Base-by-base conservation (phyloP, 257 asterid species). In the Fraxinus cuspidata region DNA sequence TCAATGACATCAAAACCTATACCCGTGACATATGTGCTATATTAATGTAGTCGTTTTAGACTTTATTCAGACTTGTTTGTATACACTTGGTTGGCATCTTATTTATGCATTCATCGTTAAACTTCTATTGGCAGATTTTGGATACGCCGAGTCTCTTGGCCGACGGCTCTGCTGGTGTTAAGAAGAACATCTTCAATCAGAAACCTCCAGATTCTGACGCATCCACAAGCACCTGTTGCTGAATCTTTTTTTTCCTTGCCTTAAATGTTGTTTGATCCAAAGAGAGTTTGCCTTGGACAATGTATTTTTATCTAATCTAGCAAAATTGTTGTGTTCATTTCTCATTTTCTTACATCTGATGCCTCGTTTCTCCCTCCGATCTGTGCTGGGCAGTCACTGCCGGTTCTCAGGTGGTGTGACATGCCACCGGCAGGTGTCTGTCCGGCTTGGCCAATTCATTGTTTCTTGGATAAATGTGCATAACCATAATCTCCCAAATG, bases 121-220 rank as follows among this genome's bases (percentile, higher is more conserved):
- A 70, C 75, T 81, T 75, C 0, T 64, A 21, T 56, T 19, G 7
- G 29, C 92, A 96, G 99, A 93, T 96, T 51, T 79, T 93, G 93
- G 99, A 93, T 34, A 93, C 96, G 2, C 99, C 98, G 2, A 86
- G 89, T 77, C 98, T 96, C 28, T 77, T 93, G 86, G 93, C 91
- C 0, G 97, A 90, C 77, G 96, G 97, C 74, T 87, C 95, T 35
- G 87, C 91, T 19, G 96, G 93, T 13, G 87, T 81, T 31, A 93
- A 85, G 81, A 92, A 83, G 89, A 96, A 96, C 88, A 96, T 96
- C 80, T 92, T 96, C 84, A 90, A 85, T 83, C 94, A 96, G 92
- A 93, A 92, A 79, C 95, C 97, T 53, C 90, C 97, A 5, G 96
- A 89, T 79, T 16, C 88, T 1, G 94, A 87, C 80, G 90, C 88